These are phyloP conservation scores for Hippophae tibetana DNA, from an alignment of 306 rosid genomes.

Conservation along the genomic window DNA sequence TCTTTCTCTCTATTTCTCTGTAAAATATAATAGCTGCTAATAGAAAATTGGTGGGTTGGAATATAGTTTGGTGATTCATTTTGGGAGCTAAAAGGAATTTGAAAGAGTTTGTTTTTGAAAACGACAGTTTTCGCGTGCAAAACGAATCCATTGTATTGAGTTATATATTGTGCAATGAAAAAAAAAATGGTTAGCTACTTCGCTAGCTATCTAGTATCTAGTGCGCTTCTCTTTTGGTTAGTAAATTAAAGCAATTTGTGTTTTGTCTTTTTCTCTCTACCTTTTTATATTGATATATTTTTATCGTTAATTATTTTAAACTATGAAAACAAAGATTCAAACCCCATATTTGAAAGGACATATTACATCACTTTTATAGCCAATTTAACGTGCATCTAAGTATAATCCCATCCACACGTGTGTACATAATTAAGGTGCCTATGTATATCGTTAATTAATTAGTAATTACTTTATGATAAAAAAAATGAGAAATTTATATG, in stretches of 20 bases:
- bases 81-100: background rate
- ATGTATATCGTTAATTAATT: too few relatives aligned
- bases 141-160: constrained; percentile 18
- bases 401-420: background rate
- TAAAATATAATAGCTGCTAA: constrained; percentile 25
- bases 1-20: constrained; percentile 1
- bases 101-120: constrained; percentile 36
- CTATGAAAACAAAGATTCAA: background rate
- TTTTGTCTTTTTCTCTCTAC: constrained; percentile 4
- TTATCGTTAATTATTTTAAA: background rate
- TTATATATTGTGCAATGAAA: background rate
- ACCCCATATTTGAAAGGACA: too few relatives aligned
- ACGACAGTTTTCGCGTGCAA: constrained; percentile 20
- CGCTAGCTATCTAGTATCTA: constrained; percentile 16
- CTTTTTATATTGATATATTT: background rate
- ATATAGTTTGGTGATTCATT: constrained; percentile 15
- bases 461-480: too few relatives aligned
- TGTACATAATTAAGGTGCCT: background rate
- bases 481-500: too few relatives aligned
- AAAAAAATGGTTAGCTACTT: constrained; percentile 17
- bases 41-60: constrained; percentile 27
- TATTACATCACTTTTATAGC: too few relatives aligned
- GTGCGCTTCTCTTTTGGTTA: constrained; percentile 7
- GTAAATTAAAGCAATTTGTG: constrained; percentile 9
- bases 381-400: too few relatives aligned